Conservation (phyloP, 495 filamentous ascomycete species). For the Hypoxylon cercidicola region DNA sequence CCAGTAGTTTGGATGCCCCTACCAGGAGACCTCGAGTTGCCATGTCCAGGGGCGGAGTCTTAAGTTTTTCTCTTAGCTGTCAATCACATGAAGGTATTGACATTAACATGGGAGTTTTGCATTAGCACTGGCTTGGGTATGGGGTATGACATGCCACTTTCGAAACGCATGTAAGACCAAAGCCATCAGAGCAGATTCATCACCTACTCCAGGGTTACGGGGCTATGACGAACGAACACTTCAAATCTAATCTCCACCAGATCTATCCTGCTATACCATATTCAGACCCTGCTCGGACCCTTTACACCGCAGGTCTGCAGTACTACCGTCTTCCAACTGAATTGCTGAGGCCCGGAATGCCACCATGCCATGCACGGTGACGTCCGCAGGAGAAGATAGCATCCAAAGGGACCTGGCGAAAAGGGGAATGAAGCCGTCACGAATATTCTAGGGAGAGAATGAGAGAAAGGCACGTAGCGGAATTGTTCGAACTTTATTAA, state of each 20-base stretch:
- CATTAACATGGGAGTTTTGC: background rate
- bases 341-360: constrained; percentile 15
- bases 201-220: too few species aligned
- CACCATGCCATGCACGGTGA: constrained; percentile 36
- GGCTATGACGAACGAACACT: constrained; percentile 2
- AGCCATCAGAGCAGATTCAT: background rate
- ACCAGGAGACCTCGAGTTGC: constrained; percentile 3
- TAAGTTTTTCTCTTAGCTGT: background rate
- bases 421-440: constrained; percentile 9
- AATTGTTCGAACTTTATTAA: constrained; percentile 12
- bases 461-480: background rate
- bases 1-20: constrained; percentile 24
- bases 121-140: too few species aligned
- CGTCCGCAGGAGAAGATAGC: constrained; percentile 11
- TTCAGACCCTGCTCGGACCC: constrained; percentile 1
- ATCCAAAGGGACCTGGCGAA: background rate
- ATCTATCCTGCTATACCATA: constrained; percentile 26
- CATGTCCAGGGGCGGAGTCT: constrained; percentile 1
- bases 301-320: constrained; percentile 7
- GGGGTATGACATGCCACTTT: background rate
- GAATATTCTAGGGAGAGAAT: background rate
- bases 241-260: constrained; percentile 21
- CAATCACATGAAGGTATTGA: constrained; percentile 23
- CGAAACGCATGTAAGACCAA: constrained; percentile 21
- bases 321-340: background rate